phyloP scores from a whole-genome alignment of 805 yeast species.

The Lipomyces spencermartinsiae region DNA sequence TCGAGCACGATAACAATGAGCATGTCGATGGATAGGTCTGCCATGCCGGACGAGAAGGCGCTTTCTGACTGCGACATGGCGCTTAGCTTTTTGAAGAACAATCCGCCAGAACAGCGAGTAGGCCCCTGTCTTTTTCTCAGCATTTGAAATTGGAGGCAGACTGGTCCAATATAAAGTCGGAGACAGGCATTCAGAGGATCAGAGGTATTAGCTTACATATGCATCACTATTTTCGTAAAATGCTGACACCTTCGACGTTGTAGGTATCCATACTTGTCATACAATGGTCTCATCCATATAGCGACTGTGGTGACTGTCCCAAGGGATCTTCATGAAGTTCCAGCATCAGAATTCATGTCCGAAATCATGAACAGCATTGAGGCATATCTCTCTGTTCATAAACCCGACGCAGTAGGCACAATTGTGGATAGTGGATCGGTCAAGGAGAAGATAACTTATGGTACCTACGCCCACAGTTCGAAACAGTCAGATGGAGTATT shows the following conservation, averaged over 20 bases:
- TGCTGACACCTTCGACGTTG: background rate
- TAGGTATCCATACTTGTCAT: conserved; percentile 6
- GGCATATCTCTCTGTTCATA: conserved; percentile 5
- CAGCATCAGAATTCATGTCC: background rate
- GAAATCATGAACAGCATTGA: conserved; percentile 7
- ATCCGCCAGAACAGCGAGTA: conserved; percentile 1
- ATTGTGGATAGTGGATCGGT: background rate
- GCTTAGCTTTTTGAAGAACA: conserved; percentile 1
- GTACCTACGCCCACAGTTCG: background rate
- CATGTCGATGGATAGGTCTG: background rate
- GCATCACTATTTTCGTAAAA: background rate
- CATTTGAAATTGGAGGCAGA: background rate
- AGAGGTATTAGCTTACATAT: conserved; percentile 5
- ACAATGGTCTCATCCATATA: conserved; percentile 2
- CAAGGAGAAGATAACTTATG: background rate
- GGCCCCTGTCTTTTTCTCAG: conserved; percentile 6
- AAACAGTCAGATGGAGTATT: conserved; percentile 7
- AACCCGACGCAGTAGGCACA: background rate
- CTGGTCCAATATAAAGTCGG: conserved; percentile 4
- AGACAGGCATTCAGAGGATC: background rate
- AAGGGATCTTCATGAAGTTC: conserved; percentile 7
- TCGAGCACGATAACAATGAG: background rate
- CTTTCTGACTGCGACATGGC: conserved; percentile 3
- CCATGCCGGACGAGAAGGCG: background rate
- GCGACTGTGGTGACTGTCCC: conserved; percentile 6